A percentile compares a stretch with the other conserved stretches of the same genome.
Evolutionary conservation across 139 green algal genomes (phyloP).

Genomic region (Chlorella sorokiniana): DNA sequence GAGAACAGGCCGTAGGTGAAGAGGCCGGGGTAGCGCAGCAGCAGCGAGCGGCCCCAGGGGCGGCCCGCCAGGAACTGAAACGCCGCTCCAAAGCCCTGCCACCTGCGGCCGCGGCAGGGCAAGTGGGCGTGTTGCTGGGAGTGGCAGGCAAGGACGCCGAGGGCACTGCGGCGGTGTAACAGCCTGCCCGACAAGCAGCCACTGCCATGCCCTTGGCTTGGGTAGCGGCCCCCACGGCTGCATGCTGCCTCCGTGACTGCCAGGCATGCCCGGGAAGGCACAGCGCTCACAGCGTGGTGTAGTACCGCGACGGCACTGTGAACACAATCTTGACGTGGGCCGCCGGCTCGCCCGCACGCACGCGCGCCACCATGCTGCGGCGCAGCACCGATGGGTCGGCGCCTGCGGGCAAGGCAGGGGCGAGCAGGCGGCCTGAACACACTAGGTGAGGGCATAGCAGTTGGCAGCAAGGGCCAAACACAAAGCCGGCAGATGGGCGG

Average conservation of each 20-base stretch:
- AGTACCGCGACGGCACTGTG: conserved; percentile 40
- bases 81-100: conserved; percentile 51
- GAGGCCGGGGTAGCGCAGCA: conserved; percentile 48
- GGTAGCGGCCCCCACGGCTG: neutral
- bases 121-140: neutral
- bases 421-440: too few relatives aligned
- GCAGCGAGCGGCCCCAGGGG: conserved; percentile 48
- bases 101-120: conserved; percentile 1
- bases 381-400: conserved; percentile 65
- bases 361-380: conserved; percentile 48
- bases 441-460: neutral
- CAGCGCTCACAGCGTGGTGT: conserved; percentile 36
- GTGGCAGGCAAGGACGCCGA: neutral
- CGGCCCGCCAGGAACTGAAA: conserved; percentile 54
- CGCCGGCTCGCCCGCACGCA: conserved; percentile 34
- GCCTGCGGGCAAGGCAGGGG: too few relatives aligned
- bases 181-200: too few relatives aligned
- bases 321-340: conserved; percentile 62
- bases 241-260: too few relatives aligned
- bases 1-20: conserved; percentile 61
- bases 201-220: too few relatives aligned
- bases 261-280: neutral
- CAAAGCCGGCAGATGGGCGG: neutral
- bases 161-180: too few relatives aligned
- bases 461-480: neutral